Base-by-base conservation (phyloP, 1,284 basidiomycete species). In the Fomitopsis pinicola region DNA sequence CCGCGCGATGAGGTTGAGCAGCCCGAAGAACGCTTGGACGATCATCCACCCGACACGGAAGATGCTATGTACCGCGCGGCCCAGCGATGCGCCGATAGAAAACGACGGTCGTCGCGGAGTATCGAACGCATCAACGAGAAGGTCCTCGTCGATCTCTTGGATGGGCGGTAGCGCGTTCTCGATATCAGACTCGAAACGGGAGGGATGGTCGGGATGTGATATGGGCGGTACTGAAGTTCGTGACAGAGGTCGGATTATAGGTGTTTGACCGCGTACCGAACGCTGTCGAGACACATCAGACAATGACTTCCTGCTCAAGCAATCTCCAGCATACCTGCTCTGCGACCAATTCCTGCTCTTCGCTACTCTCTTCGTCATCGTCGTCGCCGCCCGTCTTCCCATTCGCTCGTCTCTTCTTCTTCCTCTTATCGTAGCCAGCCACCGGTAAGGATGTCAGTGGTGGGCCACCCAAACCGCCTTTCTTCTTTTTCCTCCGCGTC, bases 371-470 rank as follows among this genome's bases (percentile, higher is more conserved):
- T 7, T 78, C 80, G 1, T 75, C 76, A 6, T 73, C 75, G 14
- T 75, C 72, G 5, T 63, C 70, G 33, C 72, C 74, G 17, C 77
- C 76, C 40, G 65, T 73, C 62, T 76, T 73, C 10, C 61, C 65
- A 7, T 50, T 53, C 38, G 70, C 65, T 57, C 63, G 73, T 64
- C 65, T 81, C 71, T 76, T 85, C 72, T 73, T 78, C 69, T 76
- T 77, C 62, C 76, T 74, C 67, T 80, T 84, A 60, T 87, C 85
- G 60, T 86, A 83, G 9, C 80, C 77, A 19, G 87, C 80, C 38
- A 86, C 80, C 6, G 90, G 90, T 2, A 92, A 76, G 12, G 79
- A 81, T n/a, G 82, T 86, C 63, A 90, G 72, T 38, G 80, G 80
- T 5, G 83, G 85, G n/a, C 81, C 83, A 9, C 74, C 73, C 26